Base-by-base conservation (phyloP, 441 rosid genomes). In the Populus hybrid region DNA sequence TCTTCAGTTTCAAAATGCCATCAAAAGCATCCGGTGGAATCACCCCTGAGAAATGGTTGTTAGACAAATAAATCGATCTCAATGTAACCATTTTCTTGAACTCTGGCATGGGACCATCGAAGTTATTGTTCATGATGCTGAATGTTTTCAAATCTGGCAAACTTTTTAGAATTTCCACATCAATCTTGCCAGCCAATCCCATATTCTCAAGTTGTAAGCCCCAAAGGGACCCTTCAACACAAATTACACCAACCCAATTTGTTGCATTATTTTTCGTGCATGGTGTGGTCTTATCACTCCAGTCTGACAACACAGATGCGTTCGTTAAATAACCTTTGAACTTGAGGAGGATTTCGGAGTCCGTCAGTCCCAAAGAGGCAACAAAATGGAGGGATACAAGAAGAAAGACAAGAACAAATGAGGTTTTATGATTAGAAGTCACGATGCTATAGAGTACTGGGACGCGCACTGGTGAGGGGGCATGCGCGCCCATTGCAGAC, bases 181-280 rank as follows among this genome's bases (percentile, higher is more conserved):
- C 87, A 20, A 91, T 34, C 26, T 74, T 74, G 8, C 97, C 95
- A 2, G 76, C 67, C 6, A 95, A 84, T 16, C 90, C 94, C 85
- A 81, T 80, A 21, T 82, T 79, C 83, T 93, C 95, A 61, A 95
- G 89, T 26, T 75, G 78, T 38, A 93, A 68, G 16, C 96, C 94
- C 90, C 84, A 86, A 72, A 91, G 76, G 24, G 46, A 59, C 40
- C 84, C 90, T 0, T 74, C 70, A 18, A 68, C 10, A 72, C 98
- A 95, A 63, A 85, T 69, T 54, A 91, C 87, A 38, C 97, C 97
- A 9, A 3, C 69, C 98, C 98, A 95, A 46, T 80, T 84, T 8
- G 88, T 46, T 1, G 3, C 4, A 12, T 72, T 78, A 10, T 71
- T 81, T 4, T 32, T 30, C 78, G 97, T 91, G 0, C 89, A 86